Conservation (phyloP, 1,284 basidiomycete species). For the Tetrapyrgos nigripes region DNA sequence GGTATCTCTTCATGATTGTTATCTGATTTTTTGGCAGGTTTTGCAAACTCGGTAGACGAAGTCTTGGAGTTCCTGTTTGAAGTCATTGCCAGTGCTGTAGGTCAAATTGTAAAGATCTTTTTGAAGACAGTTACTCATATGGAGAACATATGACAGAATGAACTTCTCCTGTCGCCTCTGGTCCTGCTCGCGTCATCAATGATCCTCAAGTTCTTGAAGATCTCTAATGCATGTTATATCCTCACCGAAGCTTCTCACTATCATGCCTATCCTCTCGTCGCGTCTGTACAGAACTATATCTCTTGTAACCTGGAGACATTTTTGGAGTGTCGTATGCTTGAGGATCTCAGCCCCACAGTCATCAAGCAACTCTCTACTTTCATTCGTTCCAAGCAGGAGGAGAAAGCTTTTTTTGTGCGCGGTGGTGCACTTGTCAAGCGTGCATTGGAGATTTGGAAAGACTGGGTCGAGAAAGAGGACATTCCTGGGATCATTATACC, state of each 20-base stretch:
- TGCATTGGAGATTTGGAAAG: conserved; percentile 70
- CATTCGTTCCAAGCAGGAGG: conserved; percentile 67
- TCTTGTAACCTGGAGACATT: conserved; percentile 88
- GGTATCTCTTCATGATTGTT: conserved; percentile 1
- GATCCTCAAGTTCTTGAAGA: conserved; percentile 74
- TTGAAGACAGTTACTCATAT: not conserved
- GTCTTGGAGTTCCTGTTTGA: conserved; percentile 89
- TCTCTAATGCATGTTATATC: conserved; percentile 83
- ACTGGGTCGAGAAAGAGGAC: conserved; percentile 86
- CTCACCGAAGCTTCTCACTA: conserved; percentile 86
- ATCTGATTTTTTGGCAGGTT: conserved; percentile 50
- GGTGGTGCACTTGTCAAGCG: conserved; percentile 61
- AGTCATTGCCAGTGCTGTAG: conserved; percentile 84
- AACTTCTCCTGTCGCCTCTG: conserved; percentile 87
- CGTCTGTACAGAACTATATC: conserved; percentile 84
- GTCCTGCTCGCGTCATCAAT: conserved; percentile 83
- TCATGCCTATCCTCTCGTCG: conserved; percentile 74
- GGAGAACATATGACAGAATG: conserved; percentile 62
- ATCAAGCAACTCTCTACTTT: conserved; percentile 74
- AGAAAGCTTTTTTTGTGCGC: conserved; percentile 72
- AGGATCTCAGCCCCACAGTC: conserved; percentile 74
- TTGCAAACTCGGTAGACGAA: conserved; percentile 72
- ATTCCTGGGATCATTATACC: conserved; percentile 73
- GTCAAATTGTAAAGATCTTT: conserved; percentile 28
- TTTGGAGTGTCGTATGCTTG: conserved; percentile 82